Conservation (phyloP, 1,139 yeast genomes). For the Candida sanyaensis region DNA sequence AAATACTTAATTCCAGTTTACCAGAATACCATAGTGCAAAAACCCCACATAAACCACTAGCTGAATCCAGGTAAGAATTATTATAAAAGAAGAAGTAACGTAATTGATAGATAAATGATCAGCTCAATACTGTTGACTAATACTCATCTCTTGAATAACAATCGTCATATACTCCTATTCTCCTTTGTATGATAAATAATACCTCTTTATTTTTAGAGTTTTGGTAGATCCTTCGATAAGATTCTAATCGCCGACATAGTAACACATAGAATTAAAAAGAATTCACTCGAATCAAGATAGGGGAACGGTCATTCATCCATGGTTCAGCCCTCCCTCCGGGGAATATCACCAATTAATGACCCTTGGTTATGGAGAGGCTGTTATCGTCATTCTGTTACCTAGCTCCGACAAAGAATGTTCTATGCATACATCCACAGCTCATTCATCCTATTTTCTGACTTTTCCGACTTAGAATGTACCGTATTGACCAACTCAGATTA, state of each 20-base stretch:
- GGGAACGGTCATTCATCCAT: not conserved
- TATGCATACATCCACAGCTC: no score
- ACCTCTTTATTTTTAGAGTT: not conserved
- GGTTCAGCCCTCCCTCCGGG: no score
- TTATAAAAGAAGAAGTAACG: no score
- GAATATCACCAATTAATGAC: no score
- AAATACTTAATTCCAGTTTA: no score
- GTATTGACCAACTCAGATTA: no score
- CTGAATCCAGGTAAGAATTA: no score
- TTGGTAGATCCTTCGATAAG: not conserved
- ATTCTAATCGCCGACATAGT: not conserved
- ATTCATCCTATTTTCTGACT: not conserved
- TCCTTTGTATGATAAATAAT: not conserved
- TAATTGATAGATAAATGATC: no score
- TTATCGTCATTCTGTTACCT: not conserved
- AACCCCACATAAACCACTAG: no score
- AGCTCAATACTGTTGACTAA: no score
- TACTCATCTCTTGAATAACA: not conserved
- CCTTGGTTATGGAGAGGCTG: not conserved
- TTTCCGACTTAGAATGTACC: not conserved
- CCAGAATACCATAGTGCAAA: no score
- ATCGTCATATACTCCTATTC: not conserved
- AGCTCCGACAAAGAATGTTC: not conserved
- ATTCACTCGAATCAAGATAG: not conserved
- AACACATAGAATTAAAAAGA: not conserved